Base-by-base conservation (phyloP, 495 filamentous ascomycete species). In the Talaromyces nanjingensis region DNA sequence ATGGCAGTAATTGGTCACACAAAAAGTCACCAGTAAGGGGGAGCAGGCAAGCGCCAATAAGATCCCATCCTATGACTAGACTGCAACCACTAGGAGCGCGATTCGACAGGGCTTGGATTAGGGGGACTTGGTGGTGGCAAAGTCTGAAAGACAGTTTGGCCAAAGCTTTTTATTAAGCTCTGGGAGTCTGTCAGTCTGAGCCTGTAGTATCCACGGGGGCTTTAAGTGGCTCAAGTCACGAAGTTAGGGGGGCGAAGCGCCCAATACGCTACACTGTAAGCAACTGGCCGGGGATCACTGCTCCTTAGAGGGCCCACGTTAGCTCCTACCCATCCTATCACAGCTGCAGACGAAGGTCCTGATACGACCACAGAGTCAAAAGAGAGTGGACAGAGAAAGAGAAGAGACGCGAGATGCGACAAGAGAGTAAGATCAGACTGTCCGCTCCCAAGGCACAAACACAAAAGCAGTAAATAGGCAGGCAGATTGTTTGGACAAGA, bases 231-330 rank as follows among this genome's bases (percentile, higher is more conserved):
- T 42, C 14, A 14, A 42, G 37, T 42, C 14, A 42, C 11, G 14
- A 42, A 42, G 12, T 42, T 42, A 42, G 37, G 24, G 49, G 49
- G 47, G 47, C 47, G 20, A 52, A 52, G 20, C 20, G 47, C 47
- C 47, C 47, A 52, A 52, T 22, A 31, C 29, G 29, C 29, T 31
- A 31, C 29, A 7, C 29, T 31, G 47, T 18, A 11, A n/a, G 16
- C 45, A 22, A 18, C 1, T n/a, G 16, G 16, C 47, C 53, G 53
- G 53, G 27, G 53, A 27, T 24, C 53, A 8, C 20, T 56, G 53
- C 53, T 56, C 53, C 53, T 56, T 18, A 54, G 16, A 56, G 27
- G 53, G 53, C 53, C 53, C 53, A 56, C 53, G 53, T 56, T 27
- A 56, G 53, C 53, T 56, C 22, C 53, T 56, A 29, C 27, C 52